Evolutionary conservation across 2,329 filamentous ascomycete species (phyloP), one percentile per base, ranked within the genome.

Genomic region (Colletotrichum limetticola): DNA sequence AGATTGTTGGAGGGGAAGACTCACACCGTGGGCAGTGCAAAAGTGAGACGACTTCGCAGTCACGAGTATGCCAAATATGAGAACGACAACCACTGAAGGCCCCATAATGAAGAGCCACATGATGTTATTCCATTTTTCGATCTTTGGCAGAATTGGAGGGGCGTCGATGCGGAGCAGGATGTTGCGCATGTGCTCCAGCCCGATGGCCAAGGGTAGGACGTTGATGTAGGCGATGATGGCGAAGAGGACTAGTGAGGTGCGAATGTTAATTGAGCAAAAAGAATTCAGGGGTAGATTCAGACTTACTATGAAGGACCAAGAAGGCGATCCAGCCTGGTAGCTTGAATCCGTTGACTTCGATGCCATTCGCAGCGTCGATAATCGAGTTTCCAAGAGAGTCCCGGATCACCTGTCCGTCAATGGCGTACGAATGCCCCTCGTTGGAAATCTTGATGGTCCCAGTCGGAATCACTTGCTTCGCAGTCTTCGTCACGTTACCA

Each of bases 11-110:
- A 22, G 7, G 22, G 9, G 12, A 22, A 11, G 32, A 76, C 79
- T 74, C 76, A 82, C 79, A 0, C 76, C 79, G 28, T 82, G 80
- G 3, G 76, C 71, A 4, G 78, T 79, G 9, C 75, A 73, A 71
- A 82, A 80, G 49, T 82, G 78, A 1, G 60, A 66, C 0, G 77
- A 67, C 9, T 74, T 75, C 0, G 79, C 76, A 3, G 71, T 69
- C 1, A 76, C 63, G 8, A 82, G 56, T 16, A 75, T 28, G 19
- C 80, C 80, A 28, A 81, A 79, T 9, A 81, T 55, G 26, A 80
- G 59, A 6, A 80, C 62, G 5, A 78, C 11, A 24, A 80, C 14
- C 2, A 79, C 32, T 0, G 75, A 76, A 1, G 81, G 80, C 0
- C 71, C 74, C 2, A 82, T 74, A 30, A 79, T 62, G 42, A 76